phyloP scores from a whole-genome alignment of 2,329 filamentous ascomycete genomes.

The Microsporum ferrugineum region DNA sequence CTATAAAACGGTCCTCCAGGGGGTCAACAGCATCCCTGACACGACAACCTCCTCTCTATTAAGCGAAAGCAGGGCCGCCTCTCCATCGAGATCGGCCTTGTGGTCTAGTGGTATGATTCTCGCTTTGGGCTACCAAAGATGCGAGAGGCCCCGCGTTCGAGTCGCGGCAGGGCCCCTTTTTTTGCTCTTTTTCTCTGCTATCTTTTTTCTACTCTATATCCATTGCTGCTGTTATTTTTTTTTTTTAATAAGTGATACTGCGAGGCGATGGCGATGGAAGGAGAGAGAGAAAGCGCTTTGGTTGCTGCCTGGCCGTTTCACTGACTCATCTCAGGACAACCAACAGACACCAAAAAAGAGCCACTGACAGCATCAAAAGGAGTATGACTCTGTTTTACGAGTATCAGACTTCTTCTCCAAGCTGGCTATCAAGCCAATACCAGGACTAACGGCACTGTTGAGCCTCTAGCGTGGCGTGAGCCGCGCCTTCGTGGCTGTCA shows the following conservation, averaged over 20 bases:
- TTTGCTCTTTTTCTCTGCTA: not conserved
- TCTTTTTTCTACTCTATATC: not conserved
- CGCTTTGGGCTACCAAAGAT: conserved; percentile 46
- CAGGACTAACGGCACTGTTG: not conserved
- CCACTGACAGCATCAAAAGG: not conserved
- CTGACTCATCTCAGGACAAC: not conserved
- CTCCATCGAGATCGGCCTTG: conserved; percentile 10
- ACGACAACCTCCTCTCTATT: no score
- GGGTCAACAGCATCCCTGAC: no score
- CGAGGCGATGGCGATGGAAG: not conserved
- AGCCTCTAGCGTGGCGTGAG: not conserved
- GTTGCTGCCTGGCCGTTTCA: not conserved
- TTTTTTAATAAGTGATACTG: not conserved
- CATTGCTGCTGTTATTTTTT: not conserved
- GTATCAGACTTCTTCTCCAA: not conserved
- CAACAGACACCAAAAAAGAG: not conserved
- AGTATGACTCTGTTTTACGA: not conserved
- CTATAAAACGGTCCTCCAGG: no score
- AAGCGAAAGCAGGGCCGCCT: not conserved
- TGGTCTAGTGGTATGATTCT: conserved; percentile 62
- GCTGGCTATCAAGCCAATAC: not conserved
- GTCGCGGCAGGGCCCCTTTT: conserved; percentile 6
- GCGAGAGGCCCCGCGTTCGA: conserved; percentile 8
- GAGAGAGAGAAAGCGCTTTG: not conserved
- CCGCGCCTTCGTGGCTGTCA: not conserved